Evolutionary conservation across 2,329 filamentous ascomycete species (phyloP).

Genomic region (Diaporthe longicolla): DNA sequence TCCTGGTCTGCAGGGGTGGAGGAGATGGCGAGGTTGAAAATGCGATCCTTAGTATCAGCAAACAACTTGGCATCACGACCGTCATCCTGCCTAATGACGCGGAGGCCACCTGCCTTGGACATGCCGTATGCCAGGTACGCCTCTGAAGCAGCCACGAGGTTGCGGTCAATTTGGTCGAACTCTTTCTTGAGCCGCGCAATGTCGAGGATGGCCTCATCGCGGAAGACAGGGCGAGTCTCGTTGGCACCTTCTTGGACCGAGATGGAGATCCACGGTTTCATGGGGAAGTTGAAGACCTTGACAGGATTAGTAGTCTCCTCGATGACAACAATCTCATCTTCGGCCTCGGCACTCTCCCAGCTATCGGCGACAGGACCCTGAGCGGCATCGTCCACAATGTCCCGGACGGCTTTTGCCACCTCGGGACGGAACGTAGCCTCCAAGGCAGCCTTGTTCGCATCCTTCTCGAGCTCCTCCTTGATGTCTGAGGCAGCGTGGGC

Average conservation of each 20-base stretch:
- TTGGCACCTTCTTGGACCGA: slow-evolving; percentile 73
- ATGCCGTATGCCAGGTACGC: slow-evolving; percentile 96
- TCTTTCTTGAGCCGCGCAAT: slow-evolving; percentile 97
- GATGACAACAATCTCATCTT: slow-evolving; percentile 74
- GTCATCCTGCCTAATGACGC: slow-evolving; percentile 94
- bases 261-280: slow-evolving; percentile 96
- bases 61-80: slow-evolving; percentile 94
- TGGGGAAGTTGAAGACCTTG: slow-evolving; percentile 93
- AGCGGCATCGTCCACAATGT: slow-evolving; percentile 69
- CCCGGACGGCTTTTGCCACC: slow-evolving; percentile 63
- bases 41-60: slow-evolving; percentile 89
- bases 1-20: slow-evolving; percentile 71
- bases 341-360: slow-evolving; percentile 89
- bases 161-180: slow-evolving; percentile 96
- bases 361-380: slow-evolving; percentile 81
- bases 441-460: slow-evolving; percentile 66
- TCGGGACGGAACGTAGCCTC: slow-evolving; percentile 67
- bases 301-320: slow-evolving; percentile 77
- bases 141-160: slow-evolving; percentile 88
- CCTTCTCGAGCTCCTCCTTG: slow-evolving; percentile 68
- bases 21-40: slow-evolving; percentile 93
- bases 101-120: slow-evolving; percentile 91
- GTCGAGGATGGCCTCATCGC: slow-evolving; percentile 87
- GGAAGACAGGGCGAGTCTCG: slow-evolving; percentile 74
- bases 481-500: slow-evolving; percentile 62